phyloP scores from a whole-genome alignment of 257 asterid species.

The Salvia splendens region DNA sequence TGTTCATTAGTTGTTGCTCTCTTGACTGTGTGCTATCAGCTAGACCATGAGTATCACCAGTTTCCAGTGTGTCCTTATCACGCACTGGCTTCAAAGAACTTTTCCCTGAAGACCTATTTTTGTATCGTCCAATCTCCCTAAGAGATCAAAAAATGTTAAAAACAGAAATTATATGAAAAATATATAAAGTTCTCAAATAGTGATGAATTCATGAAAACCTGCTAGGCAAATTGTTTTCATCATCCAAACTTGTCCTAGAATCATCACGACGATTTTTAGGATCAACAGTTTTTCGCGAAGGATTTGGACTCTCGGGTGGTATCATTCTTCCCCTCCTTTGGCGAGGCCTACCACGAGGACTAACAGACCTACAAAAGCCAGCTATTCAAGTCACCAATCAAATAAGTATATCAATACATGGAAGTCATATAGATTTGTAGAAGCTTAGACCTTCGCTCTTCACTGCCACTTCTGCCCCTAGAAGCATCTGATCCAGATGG shows the following conservation, averaged over 20 bases:
- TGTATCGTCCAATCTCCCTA: slow-evolving; percentile 51
- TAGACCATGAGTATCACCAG: slow-evolving; percentile 38
- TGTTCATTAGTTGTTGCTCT: slow-evolving; percentile 42
- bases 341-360: slow-evolving; percentile 43
- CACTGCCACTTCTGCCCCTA: slow-evolving; percentile 44
- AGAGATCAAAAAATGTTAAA: slow-evolving; percentile 24
- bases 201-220: slow-evolving; percentile 40
- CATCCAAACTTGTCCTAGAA: slow-evolving; percentile 48
- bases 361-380: slow-evolving; percentile 49
- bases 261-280: slow-evolving; percentile 44
- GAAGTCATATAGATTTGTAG: slow-evolving; percentile 22
- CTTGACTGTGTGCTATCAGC: slow-evolving; percentile 42
- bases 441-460: slow-evolving; percentile 48
- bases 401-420: slow-evolving; percentile 18
- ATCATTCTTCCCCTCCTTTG: slow-evolving; percentile 42
- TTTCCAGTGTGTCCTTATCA: slow-evolving; percentile 37
- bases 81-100: slow-evolving; percentile 35
- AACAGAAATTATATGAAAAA: slow-evolving; percentile 22
- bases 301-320: slow-evolving; percentile 43
- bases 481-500: slow-evolving; percentile 55
- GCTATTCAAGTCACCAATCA: slow-evolving; percentile 16
- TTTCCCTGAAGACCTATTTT: slow-evolving; percentile 41
- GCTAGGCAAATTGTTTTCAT: slow-evolving; percentile 35
- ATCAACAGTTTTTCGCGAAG: slow-evolving; percentile 42
- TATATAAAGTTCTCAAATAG: slow-evolving; percentile 18